Conservation (phyloP, 176 grass and related monocot species). For the Musa acuminata region DNA sequence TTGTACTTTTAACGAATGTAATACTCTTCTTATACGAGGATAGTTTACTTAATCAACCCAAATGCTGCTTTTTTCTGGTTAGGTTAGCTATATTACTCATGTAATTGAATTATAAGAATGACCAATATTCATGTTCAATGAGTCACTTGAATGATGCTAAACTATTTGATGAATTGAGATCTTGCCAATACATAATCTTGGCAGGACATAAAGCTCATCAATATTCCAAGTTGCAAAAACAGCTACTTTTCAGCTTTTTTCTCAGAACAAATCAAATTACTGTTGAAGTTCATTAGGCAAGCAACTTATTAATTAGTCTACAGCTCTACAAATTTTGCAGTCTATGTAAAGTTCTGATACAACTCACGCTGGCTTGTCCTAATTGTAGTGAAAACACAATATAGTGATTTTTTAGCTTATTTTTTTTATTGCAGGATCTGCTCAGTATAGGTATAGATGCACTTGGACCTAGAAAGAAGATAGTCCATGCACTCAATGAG, state of each 20-base stretch:
- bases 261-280: background rate
- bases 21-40: background rate
- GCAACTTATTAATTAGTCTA: background rate
- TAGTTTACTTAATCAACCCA: background rate
- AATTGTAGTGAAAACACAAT: background rate
- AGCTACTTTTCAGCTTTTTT: background rate
- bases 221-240: too few species aligned
- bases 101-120: background rate
- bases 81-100: background rate
- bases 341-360: background rate
- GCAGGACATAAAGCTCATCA: too few species aligned
- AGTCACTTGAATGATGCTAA: background rate
- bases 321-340: background rate
- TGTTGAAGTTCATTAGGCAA: background rate
- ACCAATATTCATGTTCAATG: background rate
- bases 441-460: slow-evolving; percentile 63
- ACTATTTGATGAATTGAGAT: background rate
- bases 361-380: background rate
- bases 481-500: slow-evolving; percentile 52
- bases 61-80: background rate
- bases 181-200: background rate
- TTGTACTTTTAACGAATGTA: background rate
- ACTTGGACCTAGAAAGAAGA: slow-evolving; percentile 88
- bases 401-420: slow-evolving; percentile 10
- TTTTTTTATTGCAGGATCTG: slow-evolving; percentile 56